phyloP scores from a whole-genome alignment of 805 yeast genomes.

The Ogataea philodendri region DNA sequence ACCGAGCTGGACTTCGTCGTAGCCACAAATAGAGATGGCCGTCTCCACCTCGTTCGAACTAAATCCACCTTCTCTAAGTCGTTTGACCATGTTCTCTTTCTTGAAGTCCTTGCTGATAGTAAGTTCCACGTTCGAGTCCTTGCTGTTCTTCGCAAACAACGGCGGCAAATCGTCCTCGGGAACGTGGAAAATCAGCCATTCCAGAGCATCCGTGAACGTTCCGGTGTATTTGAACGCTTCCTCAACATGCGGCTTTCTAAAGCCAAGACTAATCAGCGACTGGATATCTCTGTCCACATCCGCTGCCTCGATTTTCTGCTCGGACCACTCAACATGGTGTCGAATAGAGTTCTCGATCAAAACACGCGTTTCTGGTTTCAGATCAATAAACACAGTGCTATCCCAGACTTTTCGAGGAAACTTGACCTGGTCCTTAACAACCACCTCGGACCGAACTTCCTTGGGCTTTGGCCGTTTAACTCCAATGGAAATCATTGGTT shows the following conservation, averaged over 20 bases:
- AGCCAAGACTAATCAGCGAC: slow-evolving; percentile 49
- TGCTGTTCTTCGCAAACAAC: slow-evolving; percentile 53
- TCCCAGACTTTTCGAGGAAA: slow-evolving; percentile 68
- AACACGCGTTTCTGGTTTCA: slow-evolving; percentile 61
- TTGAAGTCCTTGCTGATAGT: slow-evolving; percentile 52
- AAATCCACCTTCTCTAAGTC: slow-evolving; percentile 65
- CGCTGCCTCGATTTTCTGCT: slow-evolving; percentile 21
- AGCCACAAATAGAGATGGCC: slow-evolving; percentile 40
- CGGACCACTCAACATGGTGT: slow-evolving; percentile 56
- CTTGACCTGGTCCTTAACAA: slow-evolving; percentile 17
- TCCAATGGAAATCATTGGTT: slow-evolving; percentile 44
- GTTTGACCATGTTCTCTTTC: slow-evolving; percentile 55
- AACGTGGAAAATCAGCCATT: slow-evolving; percentile 81
- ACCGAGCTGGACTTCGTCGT: slow-evolving; percentile 51
- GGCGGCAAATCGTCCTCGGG: slow-evolving; percentile 93
- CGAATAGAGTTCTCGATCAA: slow-evolving; percentile 61
- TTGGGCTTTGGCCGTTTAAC: slow-evolving; percentile 5
- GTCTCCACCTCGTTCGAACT: slow-evolving; percentile 61
- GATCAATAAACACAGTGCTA: slow-evolving; percentile 62
- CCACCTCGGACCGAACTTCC: slow-evolving; percentile 4
- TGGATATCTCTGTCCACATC: slow-evolving; percentile 13
- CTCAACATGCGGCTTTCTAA: slow-evolving; percentile 61
- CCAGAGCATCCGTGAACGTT: slow-evolving; percentile 52
- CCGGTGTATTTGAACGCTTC: slow-evolving; percentile 67
- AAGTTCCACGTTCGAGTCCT: slow-evolving; percentile 56